Conservation (phyloP, 305 asterid species). For the Rubia peregrina region DNA sequence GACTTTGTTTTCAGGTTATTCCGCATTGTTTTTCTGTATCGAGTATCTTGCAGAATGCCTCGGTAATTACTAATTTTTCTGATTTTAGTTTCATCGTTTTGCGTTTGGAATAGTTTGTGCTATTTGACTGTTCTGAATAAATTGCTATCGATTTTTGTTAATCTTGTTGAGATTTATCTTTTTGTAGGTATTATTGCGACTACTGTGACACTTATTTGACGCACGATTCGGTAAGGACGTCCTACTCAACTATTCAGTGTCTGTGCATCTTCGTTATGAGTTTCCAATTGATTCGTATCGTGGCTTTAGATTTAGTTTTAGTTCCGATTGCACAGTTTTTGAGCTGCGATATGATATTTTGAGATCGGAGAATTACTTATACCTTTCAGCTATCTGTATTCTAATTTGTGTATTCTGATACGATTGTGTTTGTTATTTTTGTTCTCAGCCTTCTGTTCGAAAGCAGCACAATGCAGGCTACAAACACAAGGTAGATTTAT, state of each 20-base stretch:
- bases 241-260: too few species aligned
- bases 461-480: slow-evolving; percentile 97
- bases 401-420: not conserved
- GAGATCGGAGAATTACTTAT: not conserved
- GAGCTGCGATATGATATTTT: too few species aligned
- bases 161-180: not conserved
- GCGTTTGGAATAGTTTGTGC: not conserved
- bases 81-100: not conserved
- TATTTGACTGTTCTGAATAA: not conserved
- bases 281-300: not conserved
- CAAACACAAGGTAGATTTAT: slow-evolving; percentile 75
- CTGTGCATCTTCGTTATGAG: not conserved
- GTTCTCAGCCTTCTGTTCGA: slow-evolving; percentile 89
- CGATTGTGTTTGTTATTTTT: not conserved
- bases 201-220: slow-evolving; percentile 39
- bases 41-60: slow-evolving; percentile 21
- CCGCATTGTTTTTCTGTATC: not conserved
- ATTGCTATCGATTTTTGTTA: not conserved
- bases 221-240: slow-evolving; percentile 30
- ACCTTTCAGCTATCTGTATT: not conserved
- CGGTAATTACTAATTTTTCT: slow-evolving; percentile 17
- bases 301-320: not conserved
- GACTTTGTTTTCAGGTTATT: slow-evolving; percentile 7
- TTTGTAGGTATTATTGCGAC: slow-evolving; percentile 32
- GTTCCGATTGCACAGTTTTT: not conserved